Base-by-base conservation (phyloP, 768 basidiomycete genomes). In the Symmetrospora coprosmae region DNA sequence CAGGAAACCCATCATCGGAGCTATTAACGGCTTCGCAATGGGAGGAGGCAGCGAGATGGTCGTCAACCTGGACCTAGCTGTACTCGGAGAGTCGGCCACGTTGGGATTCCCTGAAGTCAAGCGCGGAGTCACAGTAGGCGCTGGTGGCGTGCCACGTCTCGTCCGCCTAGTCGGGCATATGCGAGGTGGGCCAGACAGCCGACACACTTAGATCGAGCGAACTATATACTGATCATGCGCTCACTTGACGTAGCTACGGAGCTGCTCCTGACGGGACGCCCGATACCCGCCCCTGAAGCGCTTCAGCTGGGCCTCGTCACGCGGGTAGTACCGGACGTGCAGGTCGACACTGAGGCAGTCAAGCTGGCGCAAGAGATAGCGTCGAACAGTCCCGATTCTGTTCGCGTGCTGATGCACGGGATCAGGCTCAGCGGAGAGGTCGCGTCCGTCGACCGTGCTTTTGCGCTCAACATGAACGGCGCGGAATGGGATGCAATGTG, bases 221-320 rank as follows among this genome's bases (percentile, higher is more conserved):
- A 64, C 17, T 61, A 62, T 6, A 65, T 65, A 41, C 41, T 61
- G 0, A 37, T 63, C 52, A 21, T 30, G 6, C 58, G 47, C 33
- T 55, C 48, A 0, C 62, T 62, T 1, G 14, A 16, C 3, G n/a
- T 82, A 39, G 84, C 84, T 35, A 78, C 86, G 28, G 82, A 89
- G 71, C 75, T 87, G 77, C 77, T 88, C 13, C 75, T 89, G 46
- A 76, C 81, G 34, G 87, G 87, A 43, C 79, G 77, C 58, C 75
- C 78, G n/a, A 73, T 89, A 67, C 77, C 75, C 40, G 83, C 87
- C 7, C 68, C 74, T 16, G 82, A 86, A 43, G 85, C 86, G 19
- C 76, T 80, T 49, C 76, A 76, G 51, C 78, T 81, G 53, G 87
- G 59, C 61, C 85, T 85, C 69, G 81, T 89, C 46, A 89, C 87